Evolutionary conservation across 768 basidiomycete species (phyloP).

Genomic region (Suillus clintonianus): DNA sequence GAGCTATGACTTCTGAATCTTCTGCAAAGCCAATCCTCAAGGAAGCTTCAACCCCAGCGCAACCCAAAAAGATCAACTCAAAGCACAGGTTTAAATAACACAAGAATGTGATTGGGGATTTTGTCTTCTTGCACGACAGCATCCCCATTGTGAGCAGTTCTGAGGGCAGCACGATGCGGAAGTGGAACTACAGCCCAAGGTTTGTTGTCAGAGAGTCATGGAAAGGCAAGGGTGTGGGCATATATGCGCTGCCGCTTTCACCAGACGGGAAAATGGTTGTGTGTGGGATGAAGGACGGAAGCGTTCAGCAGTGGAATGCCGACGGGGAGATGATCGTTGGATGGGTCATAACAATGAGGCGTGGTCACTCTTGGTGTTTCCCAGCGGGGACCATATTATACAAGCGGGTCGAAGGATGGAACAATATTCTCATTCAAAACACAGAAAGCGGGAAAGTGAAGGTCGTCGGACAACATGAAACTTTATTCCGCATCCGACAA

Average conservation of each 20-base stretch:
- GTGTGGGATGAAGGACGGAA: not conserved
- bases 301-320: not conserved
- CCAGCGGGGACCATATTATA: no score
- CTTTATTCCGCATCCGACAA: no score
- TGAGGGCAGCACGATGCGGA: not conserved
- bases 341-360: not conserved
- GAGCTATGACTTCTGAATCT: no score
- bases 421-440: not conserved
- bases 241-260: not conserved
- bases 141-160: not conserved
- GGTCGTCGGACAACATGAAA: no score
- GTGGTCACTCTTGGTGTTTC: not conserved
- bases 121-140: not conserved
- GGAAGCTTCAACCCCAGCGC: not conserved
- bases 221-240: not conserved
- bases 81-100: not conserved
- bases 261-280: not conserved
- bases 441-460: not conserved
- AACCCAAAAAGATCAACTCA: not conserved
- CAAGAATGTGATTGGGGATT: not conserved
- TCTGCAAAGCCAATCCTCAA: not conserved
- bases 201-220: not conserved
- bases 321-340: not conserved
- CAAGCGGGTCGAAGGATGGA: not conserved
- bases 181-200: not conserved